These are phyloP conservation scores for Penicillium macrosclerotiorum DNA, from an alignment of 495 filamentous ascomycete genomes.

Conservation along the genomic window DNA sequence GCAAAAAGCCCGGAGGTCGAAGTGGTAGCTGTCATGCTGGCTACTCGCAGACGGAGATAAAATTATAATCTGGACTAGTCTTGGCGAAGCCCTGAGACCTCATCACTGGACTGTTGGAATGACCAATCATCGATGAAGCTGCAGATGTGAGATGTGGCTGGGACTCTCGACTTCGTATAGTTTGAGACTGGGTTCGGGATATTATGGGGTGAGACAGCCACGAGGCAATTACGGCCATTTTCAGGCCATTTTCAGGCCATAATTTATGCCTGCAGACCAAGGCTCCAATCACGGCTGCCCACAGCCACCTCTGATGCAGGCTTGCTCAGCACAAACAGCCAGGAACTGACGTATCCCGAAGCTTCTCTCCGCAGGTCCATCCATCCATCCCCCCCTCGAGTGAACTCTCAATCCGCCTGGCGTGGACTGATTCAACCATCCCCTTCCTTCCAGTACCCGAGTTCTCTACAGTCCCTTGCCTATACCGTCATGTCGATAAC, in stretches of 20 bases:
- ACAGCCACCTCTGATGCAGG: constrained; percentile 21
- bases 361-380: constrained; percentile 16
- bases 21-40: too few relatives aligned
- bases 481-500: constrained; percentile 64
- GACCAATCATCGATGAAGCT: not conserved
- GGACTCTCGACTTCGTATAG: too few relatives aligned
- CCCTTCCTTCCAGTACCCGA: not conserved
- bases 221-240: too few relatives aligned
- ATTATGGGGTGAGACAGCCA: too few relatives aligned
- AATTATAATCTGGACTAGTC: not conserved
- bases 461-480: not conserved
- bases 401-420: constrained; percentile 9
- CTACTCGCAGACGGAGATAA: too few relatives aligned
- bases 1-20: not conserved
- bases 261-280: constrained; percentile 9
- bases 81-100: not conserved
- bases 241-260: too few relatives aligned
- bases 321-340: constrained; percentile 27
- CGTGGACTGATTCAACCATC: constrained; percentile 6
- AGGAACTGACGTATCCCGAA: constrained; percentile 41
- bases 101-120: not conserved
- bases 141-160: too few relatives aligned
- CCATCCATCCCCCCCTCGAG: constrained; percentile 2
- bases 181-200: too few relatives aligned
- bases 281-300: constrained; percentile 16